phyloP scores from a whole-genome alignment of 83 land plant genomes.

The Isoetes engelmannii region DNA sequence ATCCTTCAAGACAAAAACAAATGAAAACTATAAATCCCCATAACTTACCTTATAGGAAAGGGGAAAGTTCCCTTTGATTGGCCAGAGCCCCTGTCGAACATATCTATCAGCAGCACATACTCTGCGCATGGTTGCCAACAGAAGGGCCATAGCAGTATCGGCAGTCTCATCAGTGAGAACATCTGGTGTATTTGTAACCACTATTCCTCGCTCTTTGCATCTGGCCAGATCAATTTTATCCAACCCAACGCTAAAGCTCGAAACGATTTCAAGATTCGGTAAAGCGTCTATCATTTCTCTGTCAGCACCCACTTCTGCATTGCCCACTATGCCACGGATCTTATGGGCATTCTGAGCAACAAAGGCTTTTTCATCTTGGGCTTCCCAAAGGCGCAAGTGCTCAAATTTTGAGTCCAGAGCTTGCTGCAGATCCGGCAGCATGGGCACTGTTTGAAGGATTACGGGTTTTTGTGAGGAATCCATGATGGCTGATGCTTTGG shows the following conservation, averaged over 20 bases:
- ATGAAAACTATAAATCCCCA: too few relatives aligned
- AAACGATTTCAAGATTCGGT: constrained; percentile 67
- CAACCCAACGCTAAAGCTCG: constrained; percentile 65
- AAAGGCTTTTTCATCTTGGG: constrained; percentile 21
- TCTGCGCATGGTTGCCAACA: constrained; percentile 46
- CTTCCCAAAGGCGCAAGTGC: constrained; percentile 35
- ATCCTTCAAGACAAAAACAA: too few relatives aligned
- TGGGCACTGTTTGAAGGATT: constrained; percentile 45
- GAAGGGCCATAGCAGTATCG: constrained; percentile 63
- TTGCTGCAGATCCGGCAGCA: constrained; percentile 38
- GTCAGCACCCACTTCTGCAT: constrained; percentile 38
- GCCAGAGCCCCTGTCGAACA: constrained; percentile 67
- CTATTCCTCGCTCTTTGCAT: constrained; percentile 64
- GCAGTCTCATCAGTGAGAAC: constrained; percentile 81
- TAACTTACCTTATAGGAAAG: constrained; percentile 58
- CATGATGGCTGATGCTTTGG: too few relatives aligned
- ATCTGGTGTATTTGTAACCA: constrained; percentile 79
- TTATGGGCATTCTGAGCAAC: constrained; percentile 21
- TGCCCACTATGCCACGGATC: constrained; percentile 61
- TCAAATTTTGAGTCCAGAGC: constrained; percentile 46
- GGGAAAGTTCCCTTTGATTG: constrained; percentile 38
- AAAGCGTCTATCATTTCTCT: constrained; percentile 50
- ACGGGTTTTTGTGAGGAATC: constrained; percentile 43
- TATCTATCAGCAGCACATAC: constrained; percentile 55
- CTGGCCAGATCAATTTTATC: constrained; percentile 63